These are phyloP conservation scores for Psilocybe mexicana DNA, from an alignment of 1,284 basidiomycete species.

Conservation along the genomic window DNA sequence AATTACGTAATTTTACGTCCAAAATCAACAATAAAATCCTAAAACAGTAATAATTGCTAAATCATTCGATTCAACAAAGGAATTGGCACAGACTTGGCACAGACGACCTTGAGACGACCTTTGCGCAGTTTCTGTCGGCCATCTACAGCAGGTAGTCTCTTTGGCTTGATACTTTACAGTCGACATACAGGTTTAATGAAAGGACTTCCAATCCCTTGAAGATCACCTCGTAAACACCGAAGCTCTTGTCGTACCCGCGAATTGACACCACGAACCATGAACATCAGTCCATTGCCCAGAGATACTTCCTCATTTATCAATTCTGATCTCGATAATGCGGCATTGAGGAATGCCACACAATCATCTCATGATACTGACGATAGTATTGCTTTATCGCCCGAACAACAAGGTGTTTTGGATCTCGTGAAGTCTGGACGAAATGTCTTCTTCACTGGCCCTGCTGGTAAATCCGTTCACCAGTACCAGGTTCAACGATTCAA, in stretches of 20 bases:
- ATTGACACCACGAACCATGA: too few species aligned
- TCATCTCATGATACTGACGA: neutral
- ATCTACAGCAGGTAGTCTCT: too few species aligned
- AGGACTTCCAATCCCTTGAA: too few species aligned
- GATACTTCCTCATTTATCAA: neutral
- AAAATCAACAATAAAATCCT: neutral
- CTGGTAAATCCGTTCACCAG: slow-evolving; percentile 45
- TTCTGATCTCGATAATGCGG: neutral
- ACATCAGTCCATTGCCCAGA: too few species aligned
- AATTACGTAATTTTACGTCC: neutral
- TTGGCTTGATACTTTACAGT: too few species aligned
- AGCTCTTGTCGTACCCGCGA: too few species aligned
- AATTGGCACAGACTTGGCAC: too few species aligned
- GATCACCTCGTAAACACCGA: too few species aligned
- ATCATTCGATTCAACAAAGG: neutral
- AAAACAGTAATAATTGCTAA: neutral
- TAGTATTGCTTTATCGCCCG: slow-evolving; percentile 16
- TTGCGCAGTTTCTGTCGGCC: too few species aligned
- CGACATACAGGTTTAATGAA: too few species aligned
- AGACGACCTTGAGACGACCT: too few species aligned
- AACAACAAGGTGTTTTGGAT: slow-evolving; percentile 33
- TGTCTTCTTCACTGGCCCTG: slow-evolving; percentile 80
- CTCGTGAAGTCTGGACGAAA: slow-evolving; percentile 31
- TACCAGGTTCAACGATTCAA: neutral
- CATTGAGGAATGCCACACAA: neutral